phyloP scores from a whole-genome alignment of 2,329 filamentous ascomycete genomes.

The Aspergillus clavatus region DNA sequence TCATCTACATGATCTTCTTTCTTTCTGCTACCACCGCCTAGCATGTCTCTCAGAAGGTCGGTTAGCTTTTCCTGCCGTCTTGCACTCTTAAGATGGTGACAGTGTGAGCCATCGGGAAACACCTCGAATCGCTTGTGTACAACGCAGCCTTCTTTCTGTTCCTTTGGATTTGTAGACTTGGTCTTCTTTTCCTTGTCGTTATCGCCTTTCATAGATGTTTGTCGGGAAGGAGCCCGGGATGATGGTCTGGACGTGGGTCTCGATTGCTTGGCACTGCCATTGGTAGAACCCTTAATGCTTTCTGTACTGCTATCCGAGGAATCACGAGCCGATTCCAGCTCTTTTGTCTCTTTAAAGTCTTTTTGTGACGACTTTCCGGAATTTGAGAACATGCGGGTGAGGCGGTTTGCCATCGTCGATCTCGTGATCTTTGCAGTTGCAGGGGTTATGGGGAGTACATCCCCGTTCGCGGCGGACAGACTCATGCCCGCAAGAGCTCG shows the following conservation, averaged over 20 bases:
- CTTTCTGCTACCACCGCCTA: conserved; percentile 70
- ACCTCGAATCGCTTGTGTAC: conserved; percentile 52
- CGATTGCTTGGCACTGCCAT: conserved; percentile 28
- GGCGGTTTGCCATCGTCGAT: conserved; percentile 41
- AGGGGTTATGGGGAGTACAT: conserved; percentile 27
- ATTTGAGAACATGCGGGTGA: conserved; percentile 45
- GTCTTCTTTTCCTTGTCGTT: conserved; percentile 24
- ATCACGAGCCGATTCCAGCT: conserved; percentile 30
- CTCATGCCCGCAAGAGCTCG: conserved; percentile 41
- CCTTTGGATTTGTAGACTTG: conserved; percentile 25
- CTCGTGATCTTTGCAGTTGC: conserved; percentile 31
- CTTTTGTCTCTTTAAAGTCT: conserved; percentile 3
- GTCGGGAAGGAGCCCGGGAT: conserved; percentile 31
- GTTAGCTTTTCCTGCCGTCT: conserved; percentile 92
- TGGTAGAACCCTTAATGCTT: conserved; percentile 29
- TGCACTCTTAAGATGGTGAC: conserved; percentile 82
- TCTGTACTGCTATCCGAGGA: conserved; percentile 37
- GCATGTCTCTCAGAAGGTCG: conserved; percentile 81
- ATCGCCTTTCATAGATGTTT: conserved; percentile 31
- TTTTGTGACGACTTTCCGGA: conserved; percentile 34
- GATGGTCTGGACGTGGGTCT: conserved; percentile 26
- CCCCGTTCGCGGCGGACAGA: conserved; percentile 35
- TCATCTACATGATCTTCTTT: conserved; percentile 57
- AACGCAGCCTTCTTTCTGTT: conserved; percentile 31
- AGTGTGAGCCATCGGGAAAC: conserved; percentile 65